A percentile compares a stretch with the other conserved stretches of the same genome.
These are phyloP conservation scores for Malbranchea cinnamomea DNA, from an alignment of 2,329 filamentous ascomycete genomes.

Conservation along the genomic window DNA sequence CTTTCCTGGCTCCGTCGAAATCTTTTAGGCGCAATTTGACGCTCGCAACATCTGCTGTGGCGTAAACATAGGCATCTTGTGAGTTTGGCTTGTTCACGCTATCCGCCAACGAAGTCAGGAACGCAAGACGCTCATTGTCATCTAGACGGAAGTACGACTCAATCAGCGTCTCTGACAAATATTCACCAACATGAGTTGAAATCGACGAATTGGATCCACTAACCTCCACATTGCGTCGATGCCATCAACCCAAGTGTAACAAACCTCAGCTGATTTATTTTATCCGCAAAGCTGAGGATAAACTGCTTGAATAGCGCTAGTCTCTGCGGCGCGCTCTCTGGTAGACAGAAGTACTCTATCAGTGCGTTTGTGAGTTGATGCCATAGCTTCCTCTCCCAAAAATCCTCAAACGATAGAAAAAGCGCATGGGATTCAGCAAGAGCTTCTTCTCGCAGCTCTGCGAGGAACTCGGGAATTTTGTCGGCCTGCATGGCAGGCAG, in stretches of 20 bases:
- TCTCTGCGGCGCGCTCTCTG: conserved; percentile 68
- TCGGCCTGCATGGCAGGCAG: conserved; percentile 60
- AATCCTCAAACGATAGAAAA: conserved; percentile 86
- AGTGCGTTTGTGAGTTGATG: conserved; percentile 90
- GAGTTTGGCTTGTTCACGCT: conserved; percentile 86
- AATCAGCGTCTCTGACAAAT: conserved; percentile 4
- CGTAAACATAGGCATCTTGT: conserved; percentile 92
- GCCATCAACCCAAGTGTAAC: conserved; percentile 81
- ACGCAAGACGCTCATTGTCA: conserved; percentile 68
- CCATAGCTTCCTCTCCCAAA: conserved; percentile 98
- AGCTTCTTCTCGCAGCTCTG: conserved; percentile 74
- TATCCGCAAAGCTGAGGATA: conserved; percentile 89
- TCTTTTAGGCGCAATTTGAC: conserved; percentile 72
- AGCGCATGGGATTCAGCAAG: conserved; percentile 76
- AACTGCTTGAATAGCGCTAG: conserved; percentile 88
- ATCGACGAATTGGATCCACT: neutral
- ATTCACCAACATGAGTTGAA: conserved; percentile 2
- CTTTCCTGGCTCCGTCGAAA: conserved; percentile 67
- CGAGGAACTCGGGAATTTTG: conserved; percentile 80
- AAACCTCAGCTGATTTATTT: conserved; percentile 97
- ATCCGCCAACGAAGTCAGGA: conserved; percentile 67
- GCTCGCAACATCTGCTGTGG: conserved; percentile 74
- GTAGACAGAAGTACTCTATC: conserved; percentile 71
- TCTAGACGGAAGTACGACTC: conserved; percentile 3
- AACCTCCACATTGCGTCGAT: conserved; percentile 54